phyloP scores from a whole-genome alignment of 768 basidiomycete genomes.

The Rhodotorula babjevae region DNA sequence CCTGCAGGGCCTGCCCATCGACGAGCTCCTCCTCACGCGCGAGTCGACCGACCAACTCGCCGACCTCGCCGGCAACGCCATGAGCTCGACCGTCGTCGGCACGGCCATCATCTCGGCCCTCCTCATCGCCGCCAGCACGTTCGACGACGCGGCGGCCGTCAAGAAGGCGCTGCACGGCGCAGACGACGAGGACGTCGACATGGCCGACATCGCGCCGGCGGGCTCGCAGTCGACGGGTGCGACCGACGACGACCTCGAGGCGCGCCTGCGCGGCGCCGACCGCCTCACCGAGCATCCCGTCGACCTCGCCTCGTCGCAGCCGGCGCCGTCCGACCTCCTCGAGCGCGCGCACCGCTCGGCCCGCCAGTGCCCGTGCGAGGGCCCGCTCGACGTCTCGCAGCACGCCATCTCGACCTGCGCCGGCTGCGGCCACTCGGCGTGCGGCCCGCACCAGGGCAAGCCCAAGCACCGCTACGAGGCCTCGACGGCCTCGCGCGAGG shows the following conservation, averaged over 20 bases:
- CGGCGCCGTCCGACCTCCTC: slow-evolving; percentile 58
- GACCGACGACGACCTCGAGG: slow-evolving; percentile 65
- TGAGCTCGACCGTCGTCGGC: slow-evolving; percentile 95
- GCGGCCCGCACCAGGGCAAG: slow-evolving; percentile 79
- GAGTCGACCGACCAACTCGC: slow-evolving; percentile 91
- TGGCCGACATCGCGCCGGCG: slow-evolving; percentile 3
- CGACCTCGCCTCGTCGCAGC: slow-evolving; percentile 33
- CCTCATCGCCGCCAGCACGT: slow-evolving; percentile 53
- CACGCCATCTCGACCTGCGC: slow-evolving; percentile 63
- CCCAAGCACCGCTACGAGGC: slow-evolving; percentile 73
- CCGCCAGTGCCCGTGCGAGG: slow-evolving; percentile 86
- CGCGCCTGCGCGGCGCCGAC: slow-evolving; percentile 58
- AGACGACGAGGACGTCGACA: slow-evolving; percentile 27
- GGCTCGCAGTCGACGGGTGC: slow-evolving; percentile 7
- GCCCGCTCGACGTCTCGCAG: slow-evolving; percentile 69
- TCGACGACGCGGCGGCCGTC: neutral
- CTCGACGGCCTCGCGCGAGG: slow-evolving; percentile 52
- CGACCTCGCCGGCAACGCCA: slow-evolving; percentile 92
- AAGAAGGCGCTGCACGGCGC: neutral
- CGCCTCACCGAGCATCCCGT: slow-evolving; percentile 53
- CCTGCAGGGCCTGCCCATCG: slow-evolving; percentile 89
- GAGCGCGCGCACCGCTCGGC: slow-evolving; percentile 63
- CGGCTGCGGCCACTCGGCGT: slow-evolving; percentile 74
- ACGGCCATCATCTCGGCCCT: slow-evolving; percentile 79
- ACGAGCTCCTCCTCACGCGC: slow-evolving; percentile 82